Evolutionary conservation across 768 basidiomycete genomes (phyloP), one percentile per base, ranked within the genome.

Genomic region (Pisolithus marmoratus): DNA sequence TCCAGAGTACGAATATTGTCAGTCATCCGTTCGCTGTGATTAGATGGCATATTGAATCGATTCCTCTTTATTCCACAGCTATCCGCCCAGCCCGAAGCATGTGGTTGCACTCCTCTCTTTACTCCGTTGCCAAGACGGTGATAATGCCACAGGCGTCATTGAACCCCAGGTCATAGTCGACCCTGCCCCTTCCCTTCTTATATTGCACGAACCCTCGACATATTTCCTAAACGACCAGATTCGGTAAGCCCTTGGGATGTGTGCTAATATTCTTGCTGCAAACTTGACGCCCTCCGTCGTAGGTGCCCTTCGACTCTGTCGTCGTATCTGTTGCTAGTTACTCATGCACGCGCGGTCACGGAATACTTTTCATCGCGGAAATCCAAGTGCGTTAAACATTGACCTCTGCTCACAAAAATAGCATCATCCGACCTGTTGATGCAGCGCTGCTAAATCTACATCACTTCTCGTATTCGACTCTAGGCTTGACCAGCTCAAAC

Each of bases 401-500:
- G 24, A 24, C 58, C 42, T 40, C 15, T 11, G 22, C 23, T 11
- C 29, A 29, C 29, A 29, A 29, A 29, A 29, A 9, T 29, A 37
- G 23, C 24, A 26, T 41, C 5, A 8, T 40, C 46, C 42, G 38
- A 51, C 50, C 40, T n/a, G 54, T 42, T 46, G 23, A 29, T 34
- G 20, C 48, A 59, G 54, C 55, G 42, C 34, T 34, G 34, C 64
- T 56, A 38, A 61, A 52, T 36, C 54, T 47, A 58, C 69, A 22
- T 62, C 70, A 8, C 62, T 86, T 24, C 78, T 72, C 14, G 62
- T 87, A 15, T 87, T 87, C 57, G 85, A 87, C 60, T 80, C 82
- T 22, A 70, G 69, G 24, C 58, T 87, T n/a, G 70, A 74, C 45
- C 59, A 70, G n/a, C 57, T 83, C 46, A 73, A 68, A 52, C 67